phyloP scores from a whole-genome alignment of 2,329 filamentous ascomycete genomes.

The Myriangium duriaei region DNA sequence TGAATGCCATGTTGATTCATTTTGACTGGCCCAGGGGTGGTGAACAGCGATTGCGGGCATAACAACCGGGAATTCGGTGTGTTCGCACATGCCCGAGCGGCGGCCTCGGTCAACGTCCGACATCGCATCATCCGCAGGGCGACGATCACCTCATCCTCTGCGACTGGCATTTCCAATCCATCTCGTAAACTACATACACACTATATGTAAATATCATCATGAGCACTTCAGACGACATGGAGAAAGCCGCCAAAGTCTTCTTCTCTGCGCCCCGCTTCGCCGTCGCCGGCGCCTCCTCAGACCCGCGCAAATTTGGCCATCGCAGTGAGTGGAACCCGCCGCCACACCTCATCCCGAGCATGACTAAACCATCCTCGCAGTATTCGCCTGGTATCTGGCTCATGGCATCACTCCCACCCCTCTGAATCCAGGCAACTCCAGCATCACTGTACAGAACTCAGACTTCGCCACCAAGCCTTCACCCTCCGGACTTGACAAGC shows the following conservation, averaged over 20 bases:
- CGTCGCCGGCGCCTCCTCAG: conserved; percentile 79
- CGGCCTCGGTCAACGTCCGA: too few relatives aligned
- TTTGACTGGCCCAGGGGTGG: too few relatives aligned
- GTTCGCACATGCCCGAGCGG: too few relatives aligned
- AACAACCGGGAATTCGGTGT: too few relatives aligned
- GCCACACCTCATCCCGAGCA: too few relatives aligned
- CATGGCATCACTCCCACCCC: conserved; percentile 68
- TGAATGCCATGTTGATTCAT: too few relatives aligned
- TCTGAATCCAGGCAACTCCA: conserved; percentile 60
- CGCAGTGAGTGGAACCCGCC: conserved; percentile 51
- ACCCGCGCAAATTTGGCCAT: conserved; percentile 76
- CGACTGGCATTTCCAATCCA: too few relatives aligned
- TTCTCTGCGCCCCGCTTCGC: conserved; percentile 71
- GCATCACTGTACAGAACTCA: conserved; percentile 49
- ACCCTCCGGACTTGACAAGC: conserved; percentile 52
- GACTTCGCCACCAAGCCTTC: conserved; percentile 53
- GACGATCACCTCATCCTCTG: too few relatives aligned
- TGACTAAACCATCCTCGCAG: too few relatives aligned
- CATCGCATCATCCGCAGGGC: too few relatives aligned
- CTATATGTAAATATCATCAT: conserved; percentile 1
- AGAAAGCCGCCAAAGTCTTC: conserved; percentile 62
- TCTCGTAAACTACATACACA: background rate
- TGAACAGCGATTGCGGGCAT: too few relatives aligned
- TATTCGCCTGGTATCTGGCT: conserved; percentile 78
- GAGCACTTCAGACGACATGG: conserved; percentile 34